These are phyloP conservation scores for Taphrina flavorubra DNA, from an alignment of 1,139 yeast species.

Conservation along the genomic window DNA sequence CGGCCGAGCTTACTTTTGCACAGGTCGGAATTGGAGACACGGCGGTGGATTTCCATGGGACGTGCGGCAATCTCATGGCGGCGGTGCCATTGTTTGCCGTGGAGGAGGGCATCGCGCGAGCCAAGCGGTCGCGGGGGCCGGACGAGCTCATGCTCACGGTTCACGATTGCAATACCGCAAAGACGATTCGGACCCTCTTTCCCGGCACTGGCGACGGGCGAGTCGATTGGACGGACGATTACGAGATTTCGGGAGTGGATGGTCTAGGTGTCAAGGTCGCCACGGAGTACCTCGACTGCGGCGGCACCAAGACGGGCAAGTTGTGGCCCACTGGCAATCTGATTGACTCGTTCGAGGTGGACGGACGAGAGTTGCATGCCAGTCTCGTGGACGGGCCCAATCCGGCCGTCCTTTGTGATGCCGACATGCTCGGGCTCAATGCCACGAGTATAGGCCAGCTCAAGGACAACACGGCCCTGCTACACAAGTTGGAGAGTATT, in stretches of 20 bases:
- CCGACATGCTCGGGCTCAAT: neutral
- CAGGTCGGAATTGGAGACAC: conserved; percentile 17
- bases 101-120: conserved; percentile 4
- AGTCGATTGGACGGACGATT: conserved; percentile 17
- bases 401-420: conserved; percentile 19
- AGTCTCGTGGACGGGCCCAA: conserved; percentile 25
- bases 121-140: neutral
- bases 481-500: neutral
- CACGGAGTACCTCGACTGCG: conserved; percentile 21
- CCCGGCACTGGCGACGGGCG: neutral
- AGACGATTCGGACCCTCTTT: neutral
- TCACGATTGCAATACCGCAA: conserved; percentile 4
- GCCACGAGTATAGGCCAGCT: neutral
- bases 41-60: conserved; percentile 17
- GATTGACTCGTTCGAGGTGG: conserved; percentile 1
- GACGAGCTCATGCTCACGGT: neutral
- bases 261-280: conserved; percentile 17
- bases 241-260: conserved; percentile 17
- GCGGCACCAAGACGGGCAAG: conserved; percentile 20
- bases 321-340: conserved; percentile 12
- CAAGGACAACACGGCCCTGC: neutral
- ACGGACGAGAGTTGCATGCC: conserved; percentile 1
- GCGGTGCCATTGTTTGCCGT: conserved; percentile 22
- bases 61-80: conserved; percentile 24
- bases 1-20: conserved; percentile 23